Evolutionary conservation across 1,139 yeast species (phyloP).

Genomic region (Suhomyces taliae): DNA sequence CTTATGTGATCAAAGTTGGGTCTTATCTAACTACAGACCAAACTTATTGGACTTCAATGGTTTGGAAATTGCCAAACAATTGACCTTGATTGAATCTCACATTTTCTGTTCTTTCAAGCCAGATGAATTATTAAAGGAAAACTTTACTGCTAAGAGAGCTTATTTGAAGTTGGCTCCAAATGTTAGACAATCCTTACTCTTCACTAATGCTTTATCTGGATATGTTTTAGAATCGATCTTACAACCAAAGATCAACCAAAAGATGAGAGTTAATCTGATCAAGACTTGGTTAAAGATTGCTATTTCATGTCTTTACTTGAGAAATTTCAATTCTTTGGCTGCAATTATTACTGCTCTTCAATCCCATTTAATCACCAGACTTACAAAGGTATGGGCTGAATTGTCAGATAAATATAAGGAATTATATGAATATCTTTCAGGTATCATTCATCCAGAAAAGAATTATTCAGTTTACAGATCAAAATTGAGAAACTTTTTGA

Average conservation of each 20-base stretch:
- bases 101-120: slow-evolving; percentile 68
- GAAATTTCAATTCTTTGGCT: slow-evolving; percentile 87
- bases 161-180: slow-evolving; percentile 69
- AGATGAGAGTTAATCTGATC: slow-evolving; percentile 58
- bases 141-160: slow-evolving; percentile 65
- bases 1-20: slow-evolving; percentile 49
- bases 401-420: slow-evolving; percentile 66
- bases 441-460: slow-evolving; percentile 79
- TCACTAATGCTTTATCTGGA: slow-evolving; percentile 78
- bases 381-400: slow-evolving; percentile 64
- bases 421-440: slow-evolving; percentile 63
- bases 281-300: slow-evolving; percentile 86
- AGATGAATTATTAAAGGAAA: slow-evolving; percentile 72
- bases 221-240: slow-evolving; percentile 80
- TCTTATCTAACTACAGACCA: slow-evolving; percentile 47
- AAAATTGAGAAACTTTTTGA: slow-evolving; percentile 59
- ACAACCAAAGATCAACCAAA: slow-evolving; percentile 49
- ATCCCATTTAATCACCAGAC: slow-evolving; percentile 73
- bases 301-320: slow-evolving; percentile 72
- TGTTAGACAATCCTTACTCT: slow-evolving; percentile 63
- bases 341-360: slow-evolving; percentile 85
- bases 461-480: slow-evolving; percentile 76
- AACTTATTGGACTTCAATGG: slow-evolving; percentile 72
- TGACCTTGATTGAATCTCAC: slow-evolving; percentile 75
- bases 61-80: slow-evolving; percentile 79